Percentiles rank a stretch among this genome's conserved stretches.
These are phyloP conservation scores for Cyclanthera cordifolia DNA, from an alignment of 306 rosid genomes.

Conservation along the genomic window DNA sequence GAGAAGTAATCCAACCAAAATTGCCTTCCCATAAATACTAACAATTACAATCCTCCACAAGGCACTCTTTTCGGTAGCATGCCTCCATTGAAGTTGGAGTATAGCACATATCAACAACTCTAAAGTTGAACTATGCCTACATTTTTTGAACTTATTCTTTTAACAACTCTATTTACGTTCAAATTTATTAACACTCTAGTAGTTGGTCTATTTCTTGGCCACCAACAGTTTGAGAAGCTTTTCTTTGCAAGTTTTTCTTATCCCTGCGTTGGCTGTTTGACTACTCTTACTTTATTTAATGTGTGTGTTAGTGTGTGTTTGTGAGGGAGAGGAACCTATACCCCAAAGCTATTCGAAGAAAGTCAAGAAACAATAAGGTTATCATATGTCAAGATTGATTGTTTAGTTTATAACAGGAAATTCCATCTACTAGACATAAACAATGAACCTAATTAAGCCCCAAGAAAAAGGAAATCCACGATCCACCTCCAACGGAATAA, in stretches of 20 bases:
- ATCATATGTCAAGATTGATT: background rate
- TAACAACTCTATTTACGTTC: background rate
- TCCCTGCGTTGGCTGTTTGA: background rate
- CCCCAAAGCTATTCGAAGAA: background rate
- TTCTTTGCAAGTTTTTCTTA: background rate
- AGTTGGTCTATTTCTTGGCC: background rate
- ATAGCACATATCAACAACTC: background rate
- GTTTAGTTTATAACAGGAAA: background rate
- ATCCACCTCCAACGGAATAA: background rate
- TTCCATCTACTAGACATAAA: background rate
- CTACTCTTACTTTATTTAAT: background rate
- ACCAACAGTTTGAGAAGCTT: background rate
- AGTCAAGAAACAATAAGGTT: background rate
- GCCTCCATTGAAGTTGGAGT: background rate
- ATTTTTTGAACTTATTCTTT: no score
- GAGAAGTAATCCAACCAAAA: no score
- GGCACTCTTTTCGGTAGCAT: no score
- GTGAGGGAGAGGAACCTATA: background rate
- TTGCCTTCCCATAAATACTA: no score
- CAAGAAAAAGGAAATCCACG: background rate
- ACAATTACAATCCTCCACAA: no score
- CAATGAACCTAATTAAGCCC: background rate
- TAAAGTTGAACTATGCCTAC: no score
- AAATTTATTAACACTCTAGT: background rate
- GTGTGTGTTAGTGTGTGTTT: background rate